Evolutionary conservation across 2,329 filamentous ascomycete genomes (phyloP), one percentile per base, ranked within the genome.

Genomic region (Corynespora cassiicola): DNA sequence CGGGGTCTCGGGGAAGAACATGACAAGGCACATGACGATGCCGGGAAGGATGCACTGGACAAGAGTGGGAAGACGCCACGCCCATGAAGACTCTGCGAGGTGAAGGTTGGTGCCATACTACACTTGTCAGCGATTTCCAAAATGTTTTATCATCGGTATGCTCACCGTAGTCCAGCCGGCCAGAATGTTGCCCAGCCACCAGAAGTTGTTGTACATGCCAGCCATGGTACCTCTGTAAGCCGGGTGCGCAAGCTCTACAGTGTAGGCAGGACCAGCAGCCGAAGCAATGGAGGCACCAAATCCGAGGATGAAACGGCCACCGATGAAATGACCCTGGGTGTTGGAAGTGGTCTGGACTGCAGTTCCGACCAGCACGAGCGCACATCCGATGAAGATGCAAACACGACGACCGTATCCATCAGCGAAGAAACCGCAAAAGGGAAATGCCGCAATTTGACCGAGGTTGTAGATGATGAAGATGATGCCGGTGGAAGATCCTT

Each of bases 171-270:
- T 75, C 71, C 77, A 79, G 2, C 74, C 74, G n/a, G 77, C 76
- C 2, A 79, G 43, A 32, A 80, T 79, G 39, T 76, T 77, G 4
- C 78, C 81, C 2, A 71, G 26, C 58, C 65, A 70, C 65, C 66
- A 71, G 47, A 69, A 68, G 42, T 65, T 69, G 48, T 76, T 77
- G 52, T 74, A 80, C 56, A 84, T 73, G 16, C 79, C 82, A 3
- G 80, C 80, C 65, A 83, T 75, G 14, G 78, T 74, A 20, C 81
- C 81, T 47, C 82, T 74, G 56, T 80, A 82, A 4, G 76, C 76
- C 1, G 82, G 82, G 50, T 84, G 82, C 2, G 79, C 75, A 23
- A 84, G 65, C 56, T 86, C 81, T 31, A 81, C 76, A 7, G 76
- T 76, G 47, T 81, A 82, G n/a, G 77, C 74, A 3, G 80, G 80